Evolutionary conservation across 1,284 basidiomycete genomes (phyloP).

Genomic region (Stygiomarasmius scandens): DNA sequence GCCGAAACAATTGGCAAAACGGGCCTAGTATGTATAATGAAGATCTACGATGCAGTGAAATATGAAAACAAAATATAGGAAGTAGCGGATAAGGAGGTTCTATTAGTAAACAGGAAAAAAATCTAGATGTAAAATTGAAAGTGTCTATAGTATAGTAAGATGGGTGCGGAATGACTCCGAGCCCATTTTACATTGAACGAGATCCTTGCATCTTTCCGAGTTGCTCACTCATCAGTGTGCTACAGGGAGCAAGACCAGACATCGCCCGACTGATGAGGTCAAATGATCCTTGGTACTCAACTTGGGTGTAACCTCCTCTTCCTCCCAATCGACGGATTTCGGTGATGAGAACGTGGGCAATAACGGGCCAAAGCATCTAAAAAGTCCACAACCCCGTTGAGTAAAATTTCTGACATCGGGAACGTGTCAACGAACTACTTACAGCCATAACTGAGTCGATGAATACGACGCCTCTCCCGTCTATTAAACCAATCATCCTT

Average conservation of each 20-base stretch:
- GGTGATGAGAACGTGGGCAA: background rate
- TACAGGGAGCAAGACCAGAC: constrained; percentile 9
- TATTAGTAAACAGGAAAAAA: no score
- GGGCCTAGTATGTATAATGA: no score
- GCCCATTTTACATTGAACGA: background rate
- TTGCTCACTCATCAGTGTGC: constrained; percentile 13
- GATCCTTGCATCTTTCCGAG: background rate
- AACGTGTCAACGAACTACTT: constrained; percentile 10
- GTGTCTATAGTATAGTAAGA: no score
- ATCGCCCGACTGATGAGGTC: constrained; percentile 9
- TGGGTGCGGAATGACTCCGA: no score
- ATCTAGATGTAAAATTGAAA: no score
- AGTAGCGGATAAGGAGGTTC: no score
- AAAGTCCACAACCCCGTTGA: no score
- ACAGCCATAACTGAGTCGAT: constrained; percentile 34
- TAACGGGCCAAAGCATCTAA: background rate
- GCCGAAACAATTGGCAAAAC: no score
- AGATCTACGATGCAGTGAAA: no score
- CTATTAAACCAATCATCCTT: background rate
- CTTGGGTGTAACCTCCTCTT: background rate
- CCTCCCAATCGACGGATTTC: background rate
- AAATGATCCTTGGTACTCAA: background rate
- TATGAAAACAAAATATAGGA: no score
- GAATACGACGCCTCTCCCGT: constrained; percentile 4
- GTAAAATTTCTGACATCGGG: no score